Conservation (phyloP, 768 basidiomycete species). For the Mycena latifolia region DNA sequence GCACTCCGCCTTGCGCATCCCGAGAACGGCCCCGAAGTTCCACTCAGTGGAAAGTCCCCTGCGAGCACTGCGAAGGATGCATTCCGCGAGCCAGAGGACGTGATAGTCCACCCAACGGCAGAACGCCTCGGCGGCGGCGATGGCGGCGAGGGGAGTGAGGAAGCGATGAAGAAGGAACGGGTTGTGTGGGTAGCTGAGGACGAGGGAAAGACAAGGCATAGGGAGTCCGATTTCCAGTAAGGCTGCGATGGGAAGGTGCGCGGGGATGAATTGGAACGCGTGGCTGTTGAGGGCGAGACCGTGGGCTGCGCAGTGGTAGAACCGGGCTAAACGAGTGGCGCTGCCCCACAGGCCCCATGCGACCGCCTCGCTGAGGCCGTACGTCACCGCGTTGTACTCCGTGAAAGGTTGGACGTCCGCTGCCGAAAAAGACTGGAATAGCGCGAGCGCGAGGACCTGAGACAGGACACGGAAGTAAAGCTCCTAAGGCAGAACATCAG, state of each 20-base stretch:
- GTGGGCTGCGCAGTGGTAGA: not conserved
- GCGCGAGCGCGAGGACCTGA: too few relatives aligned
- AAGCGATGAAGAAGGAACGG: not conserved
- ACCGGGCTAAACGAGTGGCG: not conserved
- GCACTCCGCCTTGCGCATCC: not conserved
- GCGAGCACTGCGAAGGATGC: not conserved
- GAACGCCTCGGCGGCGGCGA: too few relatives aligned
- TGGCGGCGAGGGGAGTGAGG: not conserved
- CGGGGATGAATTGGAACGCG: not conserved
- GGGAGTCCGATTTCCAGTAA: not conserved
- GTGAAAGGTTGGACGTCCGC: too few relatives aligned
- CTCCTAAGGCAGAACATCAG: too few relatives aligned
- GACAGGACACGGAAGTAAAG: too few relatives aligned
- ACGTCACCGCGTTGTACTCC: not conserved
- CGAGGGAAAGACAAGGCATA: too few relatives aligned
- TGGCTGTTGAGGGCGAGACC: not conserved
- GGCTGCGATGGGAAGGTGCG: not conserved
- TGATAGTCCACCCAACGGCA: not conserved
- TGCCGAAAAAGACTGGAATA: too few relatives aligned
- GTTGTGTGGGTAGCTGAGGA: conserved; percentile 5
- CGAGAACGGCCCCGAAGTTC: not conserved
- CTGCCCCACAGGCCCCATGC: not conserved
- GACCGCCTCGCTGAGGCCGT: not conserved
- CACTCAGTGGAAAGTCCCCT: not conserved
- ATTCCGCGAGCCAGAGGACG: not conserved